Conservation (phyloP, 257 asterid species). For the Salvia rosmarinus region DNA sequence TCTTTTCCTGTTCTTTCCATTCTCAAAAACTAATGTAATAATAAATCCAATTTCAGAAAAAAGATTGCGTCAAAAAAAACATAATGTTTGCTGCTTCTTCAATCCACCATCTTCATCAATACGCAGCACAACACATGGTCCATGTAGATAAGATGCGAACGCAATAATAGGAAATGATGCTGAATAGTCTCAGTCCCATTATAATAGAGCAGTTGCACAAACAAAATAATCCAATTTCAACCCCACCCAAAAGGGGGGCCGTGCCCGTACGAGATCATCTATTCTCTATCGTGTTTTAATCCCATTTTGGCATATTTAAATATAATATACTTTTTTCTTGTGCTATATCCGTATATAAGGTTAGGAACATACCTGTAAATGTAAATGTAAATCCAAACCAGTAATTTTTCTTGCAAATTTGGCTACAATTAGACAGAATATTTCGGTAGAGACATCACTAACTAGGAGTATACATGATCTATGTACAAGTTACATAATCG, state of each 20-base stretch:
- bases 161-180: constrained; percentile 34
- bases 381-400: not conserved
- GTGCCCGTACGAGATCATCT: not conserved
- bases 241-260: constrained; percentile 37
- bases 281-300: not conserved
- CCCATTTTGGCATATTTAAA: not conserved
- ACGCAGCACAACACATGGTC: constrained; percentile 20
- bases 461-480: constrained; percentile 46
- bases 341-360: too few relatives aligned
- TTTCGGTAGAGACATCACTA: constrained; percentile 29
- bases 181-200: constrained; percentile 22
- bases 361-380: not conserved
- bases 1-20: constrained; percentile 19
- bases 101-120: constrained; percentile 33
- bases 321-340: too few relatives aligned
- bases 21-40: constrained; percentile 21
- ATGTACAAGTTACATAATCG: constrained; percentile 56
- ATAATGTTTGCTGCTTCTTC: constrained; percentile 43
- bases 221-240: constrained; percentile 41
- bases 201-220: constrained; percentile 28
- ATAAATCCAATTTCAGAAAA: not conserved
- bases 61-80: constrained; percentile 18
- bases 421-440: constrained; percentile 3
- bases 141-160: constrained; percentile 20
- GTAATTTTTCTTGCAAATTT: not conserved